Conservation (phyloP, 768 basidiomycete species). For the Peribolospora kevripleyi region DNA sequence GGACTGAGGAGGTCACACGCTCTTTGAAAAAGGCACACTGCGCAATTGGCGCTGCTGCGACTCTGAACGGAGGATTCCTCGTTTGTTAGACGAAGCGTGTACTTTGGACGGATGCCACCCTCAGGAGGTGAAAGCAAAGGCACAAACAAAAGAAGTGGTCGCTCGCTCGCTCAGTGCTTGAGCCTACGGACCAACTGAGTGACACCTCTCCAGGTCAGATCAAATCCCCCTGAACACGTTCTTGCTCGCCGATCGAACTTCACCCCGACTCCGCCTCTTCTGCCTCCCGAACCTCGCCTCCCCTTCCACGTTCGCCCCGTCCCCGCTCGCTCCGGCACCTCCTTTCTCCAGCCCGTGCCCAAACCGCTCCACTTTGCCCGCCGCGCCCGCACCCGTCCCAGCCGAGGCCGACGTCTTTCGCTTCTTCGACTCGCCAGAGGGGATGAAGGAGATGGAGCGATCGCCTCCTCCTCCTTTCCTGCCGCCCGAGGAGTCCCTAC, state of each 20-base stretch:
- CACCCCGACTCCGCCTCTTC: constrained; percentile 35
- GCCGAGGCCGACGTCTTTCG: constrained; percentile 20
- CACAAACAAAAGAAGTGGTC: too few species aligned
- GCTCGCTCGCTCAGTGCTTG: too few species aligned
- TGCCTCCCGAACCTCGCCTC: constrained; percentile 54
- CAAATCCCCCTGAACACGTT: too few species aligned
- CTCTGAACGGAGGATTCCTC: too few species aligned
- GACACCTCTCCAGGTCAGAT: too few species aligned
- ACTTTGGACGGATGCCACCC: too few species aligned
- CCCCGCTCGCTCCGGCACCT: constrained; percentile 25
- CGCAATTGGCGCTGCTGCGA: too few species aligned
- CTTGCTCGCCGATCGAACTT: constrained; percentile 25
- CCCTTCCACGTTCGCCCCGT: constrained; percentile 21
- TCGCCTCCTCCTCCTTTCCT: constrained; percentile 12
- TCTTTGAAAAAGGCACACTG: too few species aligned
- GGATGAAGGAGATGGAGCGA: constrained; percentile 14
- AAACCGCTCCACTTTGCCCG: constrained; percentile 36
- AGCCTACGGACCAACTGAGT: too few species aligned
- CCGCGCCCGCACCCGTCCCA: constrained; percentile 23
- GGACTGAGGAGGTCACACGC: too few species aligned
- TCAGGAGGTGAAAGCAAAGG: too few species aligned
- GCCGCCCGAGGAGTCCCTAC: constrained; percentile 18
- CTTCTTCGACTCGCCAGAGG: constrained; percentile 15
- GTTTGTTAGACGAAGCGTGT: too few species aligned
- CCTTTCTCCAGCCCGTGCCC: constrained; percentile 78